These are phyloP conservation scores for Vigna reflexopilosa DNA, from an alignment of 306 rosid genomes.

Conservation along the genomic window DNA sequence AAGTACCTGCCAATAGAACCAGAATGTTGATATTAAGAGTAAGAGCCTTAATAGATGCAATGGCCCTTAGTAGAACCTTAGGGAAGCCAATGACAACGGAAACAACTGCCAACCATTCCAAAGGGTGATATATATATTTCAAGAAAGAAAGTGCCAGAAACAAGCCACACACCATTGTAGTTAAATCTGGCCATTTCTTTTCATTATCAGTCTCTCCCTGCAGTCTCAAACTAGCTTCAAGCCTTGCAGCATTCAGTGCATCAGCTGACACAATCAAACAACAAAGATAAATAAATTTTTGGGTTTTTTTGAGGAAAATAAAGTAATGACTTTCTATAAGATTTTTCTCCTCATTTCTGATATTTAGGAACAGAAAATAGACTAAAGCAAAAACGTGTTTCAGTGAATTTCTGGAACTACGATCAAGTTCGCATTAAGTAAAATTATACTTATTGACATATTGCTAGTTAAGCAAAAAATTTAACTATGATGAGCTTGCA, in stretches of 20 bases:
- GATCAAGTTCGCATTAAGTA: not conserved
- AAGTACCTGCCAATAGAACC: slow-evolving; percentile 68
- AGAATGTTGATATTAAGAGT: slow-evolving; percentile 82
- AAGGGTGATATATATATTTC: slow-evolving; percentile 60
- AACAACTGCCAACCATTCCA: slow-evolving; percentile 73
- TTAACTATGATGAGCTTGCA: not conserved
- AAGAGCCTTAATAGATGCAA: slow-evolving; percentile 59
- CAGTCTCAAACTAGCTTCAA: slow-evolving; percentile 74
- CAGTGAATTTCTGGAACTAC: not conserved
- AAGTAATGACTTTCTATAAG: not conserved
- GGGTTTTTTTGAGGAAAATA: not conserved
- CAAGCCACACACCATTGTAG: slow-evolving; percentile 63
- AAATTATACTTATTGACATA: not conserved
- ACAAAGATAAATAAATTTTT: not conserved
- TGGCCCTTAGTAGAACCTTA: slow-evolving; percentile 58
- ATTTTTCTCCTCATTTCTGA: not conserved
- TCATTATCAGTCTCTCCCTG: slow-evolving; percentile 58
- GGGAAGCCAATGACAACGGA: slow-evolving; percentile 71
- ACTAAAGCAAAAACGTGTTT: not conserved
- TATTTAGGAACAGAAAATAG: not conserved
- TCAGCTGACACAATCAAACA: slow-evolving; percentile 56
- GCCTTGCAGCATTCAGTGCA: slow-evolving; percentile 68
- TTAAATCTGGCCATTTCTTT: slow-evolving; percentile 75
- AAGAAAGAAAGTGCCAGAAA: slow-evolving; percentile 66
- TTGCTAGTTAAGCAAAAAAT: not conserved